A percentile compares a stretch with the other conserved stretches of the same genome.
Conservation (phyloP, 2,329 filamentous ascomycete species). For the Paraconiothyrium brasiliense region DNA sequence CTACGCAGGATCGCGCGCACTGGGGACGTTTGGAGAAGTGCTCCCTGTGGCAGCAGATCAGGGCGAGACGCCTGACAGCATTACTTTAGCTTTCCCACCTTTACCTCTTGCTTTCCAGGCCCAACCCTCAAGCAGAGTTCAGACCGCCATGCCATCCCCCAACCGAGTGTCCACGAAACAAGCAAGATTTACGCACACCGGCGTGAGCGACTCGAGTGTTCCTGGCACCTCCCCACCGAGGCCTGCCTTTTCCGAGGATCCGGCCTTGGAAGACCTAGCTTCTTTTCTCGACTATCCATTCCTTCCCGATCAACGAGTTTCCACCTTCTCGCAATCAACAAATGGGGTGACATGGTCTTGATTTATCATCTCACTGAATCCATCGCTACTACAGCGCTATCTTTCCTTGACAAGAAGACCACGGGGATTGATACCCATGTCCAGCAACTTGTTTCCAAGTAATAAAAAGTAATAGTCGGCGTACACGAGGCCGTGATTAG, state of each 20-base stretch:
- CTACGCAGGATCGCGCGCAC: slow-evolving; percentile 15
- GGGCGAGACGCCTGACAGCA: slow-evolving; percentile 24
- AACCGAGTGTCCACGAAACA: neutral
- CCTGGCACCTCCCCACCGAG: neutral
- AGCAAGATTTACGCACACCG: neutral
- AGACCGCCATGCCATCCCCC: slow-evolving; percentile 10
- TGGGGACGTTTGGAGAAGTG: slow-evolving; percentile 10
- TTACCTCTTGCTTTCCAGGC: slow-evolving; percentile 43
- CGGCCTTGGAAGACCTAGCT: slow-evolving; percentile 11
- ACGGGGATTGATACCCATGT: slow-evolving; percentile 22
- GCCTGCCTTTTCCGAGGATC: neutral
- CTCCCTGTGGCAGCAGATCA: slow-evolving; percentile 14
- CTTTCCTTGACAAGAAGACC: neutral
- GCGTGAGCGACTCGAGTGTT: neutral
- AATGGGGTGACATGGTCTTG: neutral
- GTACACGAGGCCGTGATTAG: slow-evolving; percentile 56
- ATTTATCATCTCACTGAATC: no score
- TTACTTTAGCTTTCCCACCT: slow-evolving; percentile 48
- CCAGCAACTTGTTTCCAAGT: slow-evolving; percentile 53
- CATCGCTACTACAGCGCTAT: no score
- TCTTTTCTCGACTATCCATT: slow-evolving; percentile 22
- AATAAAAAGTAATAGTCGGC: slow-evolving; percentile 57
- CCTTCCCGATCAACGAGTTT: slow-evolving; percentile 18
- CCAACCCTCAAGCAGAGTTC: slow-evolving; percentile 7
- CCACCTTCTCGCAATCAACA: slow-evolving; percentile 15